Percentiles rank a stretch among this genome's conserved stretches.
phyloP scores from a whole-genome alignment of 331 rosid species.

The Quercus phellos region DNA sequence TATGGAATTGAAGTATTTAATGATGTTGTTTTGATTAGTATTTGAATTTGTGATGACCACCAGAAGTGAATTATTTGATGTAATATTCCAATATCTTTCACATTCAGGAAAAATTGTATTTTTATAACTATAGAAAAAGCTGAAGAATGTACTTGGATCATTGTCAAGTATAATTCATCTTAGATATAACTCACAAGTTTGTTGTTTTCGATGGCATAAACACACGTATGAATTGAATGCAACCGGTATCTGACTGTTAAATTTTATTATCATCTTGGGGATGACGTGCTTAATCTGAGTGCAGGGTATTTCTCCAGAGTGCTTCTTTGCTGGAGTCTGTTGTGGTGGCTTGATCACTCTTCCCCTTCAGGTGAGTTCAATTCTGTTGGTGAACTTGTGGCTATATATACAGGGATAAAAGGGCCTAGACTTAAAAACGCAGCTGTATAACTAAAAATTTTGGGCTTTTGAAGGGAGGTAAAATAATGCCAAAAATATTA shows the following conservation, averaged over 20 bases:
- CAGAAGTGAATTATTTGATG: background rate
- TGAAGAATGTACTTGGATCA: background rate
- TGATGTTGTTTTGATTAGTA: background rate
- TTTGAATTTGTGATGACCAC: background rate
- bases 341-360: constrained; percentile 61
- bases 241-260: background rate
- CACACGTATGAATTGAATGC: background rate
- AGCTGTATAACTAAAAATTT: too few relatives aligned
- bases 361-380: constrained; percentile 45
- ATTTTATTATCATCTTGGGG: background rate
- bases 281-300: background rate
- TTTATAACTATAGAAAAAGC: background rate
- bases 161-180: background rate
- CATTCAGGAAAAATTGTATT: background rate
- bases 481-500: too few relatives aligned
- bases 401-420: background rate
- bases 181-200: background rate
- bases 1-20: background rate
- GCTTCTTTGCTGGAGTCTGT: constrained; percentile 62
- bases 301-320: constrained; percentile 52
- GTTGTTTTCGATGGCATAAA: background rate
- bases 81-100: background rate
- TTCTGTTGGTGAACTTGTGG: background rate
- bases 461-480: too few relatives aligned
- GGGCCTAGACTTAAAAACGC: too few relatives aligned